Evolutionary conservation across 2,329 filamentous ascomycete genomes (phyloP).

Genomic region (Cryphonectria carpinicola): DNA sequence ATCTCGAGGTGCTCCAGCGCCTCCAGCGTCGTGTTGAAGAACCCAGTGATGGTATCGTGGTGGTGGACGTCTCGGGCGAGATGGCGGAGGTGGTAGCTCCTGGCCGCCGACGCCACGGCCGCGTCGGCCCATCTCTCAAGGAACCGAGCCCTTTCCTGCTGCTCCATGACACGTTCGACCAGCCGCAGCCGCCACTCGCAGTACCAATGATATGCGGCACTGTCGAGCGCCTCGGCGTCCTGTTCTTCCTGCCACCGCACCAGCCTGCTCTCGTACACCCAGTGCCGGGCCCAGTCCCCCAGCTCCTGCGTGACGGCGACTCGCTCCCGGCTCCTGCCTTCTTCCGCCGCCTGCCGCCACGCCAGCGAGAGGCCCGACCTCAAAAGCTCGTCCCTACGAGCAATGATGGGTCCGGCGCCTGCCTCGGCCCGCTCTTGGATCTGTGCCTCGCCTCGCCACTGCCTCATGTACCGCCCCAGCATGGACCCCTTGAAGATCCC

Average conservation of each 20-base stretch:
- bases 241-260: conserved; percentile 22
- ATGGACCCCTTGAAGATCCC: conserved; percentile 24
- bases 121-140: conserved; percentile 24
- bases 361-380: conserved; percentile 25
- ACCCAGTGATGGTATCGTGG: conserved; percentile 28
- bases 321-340: conserved; percentile 22
- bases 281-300: conserved; percentile 23
- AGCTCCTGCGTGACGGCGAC: conserved; percentile 22
- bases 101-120: conserved; percentile 11
- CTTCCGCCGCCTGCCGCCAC: conserved; percentile 27
- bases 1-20: conserved; percentile 27
- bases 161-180: conserved; percentile 23
- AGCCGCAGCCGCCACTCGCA: conserved; percentile 27
- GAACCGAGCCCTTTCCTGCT: conserved; percentile 26
- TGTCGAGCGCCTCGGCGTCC: conserved; percentile 24
- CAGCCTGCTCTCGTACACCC: conserved; percentile 27
- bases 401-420: conserved; percentile 27
- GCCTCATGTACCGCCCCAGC: conserved; percentile 25
- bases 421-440: conserved; percentile 26
- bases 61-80: conserved; percentile 27
- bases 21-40: conserved; percentile 27
- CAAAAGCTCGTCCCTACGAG: conserved; percentile 29
- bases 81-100: conserved; percentile 23
- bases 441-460: conserved; percentile 22
- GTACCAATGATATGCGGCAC: conserved; percentile 27